Evolutionary conservation across 495 filamentous ascomycete genomes (phyloP).

Genomic region (Xylaria flabelliformis): DNA sequence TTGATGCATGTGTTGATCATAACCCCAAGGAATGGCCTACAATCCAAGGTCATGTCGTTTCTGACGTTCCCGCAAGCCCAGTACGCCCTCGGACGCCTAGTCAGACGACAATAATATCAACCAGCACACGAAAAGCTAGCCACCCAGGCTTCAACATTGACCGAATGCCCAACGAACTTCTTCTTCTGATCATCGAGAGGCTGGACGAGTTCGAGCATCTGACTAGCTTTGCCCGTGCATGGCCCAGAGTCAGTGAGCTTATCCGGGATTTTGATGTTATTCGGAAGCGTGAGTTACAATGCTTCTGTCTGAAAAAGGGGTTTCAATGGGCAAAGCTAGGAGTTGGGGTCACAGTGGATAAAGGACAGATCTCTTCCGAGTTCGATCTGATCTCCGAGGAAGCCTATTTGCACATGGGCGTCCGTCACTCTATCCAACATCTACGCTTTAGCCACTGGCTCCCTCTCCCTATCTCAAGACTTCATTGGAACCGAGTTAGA

Average conservation of each 20-base stretch:
- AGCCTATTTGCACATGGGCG: slow-evolving; percentile 41
- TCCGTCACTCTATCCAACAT: slow-evolving; percentile 50
- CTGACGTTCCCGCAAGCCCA: neutral
- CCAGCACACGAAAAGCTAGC: neutral
- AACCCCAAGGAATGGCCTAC: slow-evolving; percentile 22
- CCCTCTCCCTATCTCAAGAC: slow-evolving; percentile 54
- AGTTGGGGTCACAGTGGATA: slow-evolving; percentile 46
- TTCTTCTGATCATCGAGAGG: slow-evolving; percentile 45
- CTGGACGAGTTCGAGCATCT: slow-evolving; percentile 50
- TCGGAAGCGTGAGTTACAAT: slow-evolving; percentile 55
- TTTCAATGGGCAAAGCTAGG: slow-evolving; percentile 50
- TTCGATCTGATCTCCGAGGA: slow-evolving; percentile 56
- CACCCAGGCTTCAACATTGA: slow-evolving; percentile 26
- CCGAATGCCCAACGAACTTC: slow-evolving; percentile 49
- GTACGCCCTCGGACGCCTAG: neutral
- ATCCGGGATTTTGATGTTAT: slow-evolving; percentile 51
- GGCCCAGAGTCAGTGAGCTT: slow-evolving; percentile 42
- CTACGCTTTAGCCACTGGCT: slow-evolving; percentile 53
- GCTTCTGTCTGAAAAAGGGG: slow-evolving; percentile 56
- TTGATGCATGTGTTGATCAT: slow-evolving; percentile 28
- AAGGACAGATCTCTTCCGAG: slow-evolving; percentile 48
- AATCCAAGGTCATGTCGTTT: neutral
- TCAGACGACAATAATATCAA: slow-evolving; percentile 11
- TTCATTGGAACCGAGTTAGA: slow-evolving; percentile 51
- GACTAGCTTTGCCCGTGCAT: slow-evolving; percentile 46